phyloP scores from a whole-genome alignment of 768 basidiomycete species.

The Tylopilus plumbeoviolaceoides region DNA sequence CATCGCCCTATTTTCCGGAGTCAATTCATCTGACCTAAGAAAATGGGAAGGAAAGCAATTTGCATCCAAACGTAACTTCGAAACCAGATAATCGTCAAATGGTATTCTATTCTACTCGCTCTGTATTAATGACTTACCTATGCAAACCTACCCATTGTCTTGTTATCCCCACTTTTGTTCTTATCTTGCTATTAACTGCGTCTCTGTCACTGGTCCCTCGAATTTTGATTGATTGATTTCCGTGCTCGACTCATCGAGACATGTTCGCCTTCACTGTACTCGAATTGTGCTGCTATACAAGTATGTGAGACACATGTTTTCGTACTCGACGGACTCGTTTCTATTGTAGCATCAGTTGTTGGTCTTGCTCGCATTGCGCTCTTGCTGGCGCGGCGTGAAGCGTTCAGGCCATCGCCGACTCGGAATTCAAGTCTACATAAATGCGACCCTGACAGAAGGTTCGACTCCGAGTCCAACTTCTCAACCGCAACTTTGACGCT shows the following conservation, averaged over 20 bases:
- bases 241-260: constrained; percentile 1
- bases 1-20: background rate
- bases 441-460: too few species aligned
- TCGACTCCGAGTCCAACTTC: too few species aligned
- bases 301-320: too few species aligned
- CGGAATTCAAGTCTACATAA: too few species aligned
- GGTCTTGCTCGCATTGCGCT: background rate
- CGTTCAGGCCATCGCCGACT: too few species aligned
- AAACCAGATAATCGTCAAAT: constrained; percentile 19
- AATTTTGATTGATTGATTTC: background rate
- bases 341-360: background rate
- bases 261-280: background rate
- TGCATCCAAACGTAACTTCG: constrained; percentile 3
- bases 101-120: constrained; percentile 23
- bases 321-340: background rate
- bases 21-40: background rate
- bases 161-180: background rate
- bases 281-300: too few species aligned
- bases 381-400: too few species aligned
- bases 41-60: background rate
- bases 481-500: too few species aligned
- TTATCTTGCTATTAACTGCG: background rate
- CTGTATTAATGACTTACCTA: constrained; percentile 26
- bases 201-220: background rate
- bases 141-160: constrained; percentile 14